Percentiles rank a stretch among this genome's conserved stretches.
Evolutionary conservation across 2,329 filamentous ascomycete genomes (phyloP).

Genomic region (Fusarium ambrosium): DNA sequence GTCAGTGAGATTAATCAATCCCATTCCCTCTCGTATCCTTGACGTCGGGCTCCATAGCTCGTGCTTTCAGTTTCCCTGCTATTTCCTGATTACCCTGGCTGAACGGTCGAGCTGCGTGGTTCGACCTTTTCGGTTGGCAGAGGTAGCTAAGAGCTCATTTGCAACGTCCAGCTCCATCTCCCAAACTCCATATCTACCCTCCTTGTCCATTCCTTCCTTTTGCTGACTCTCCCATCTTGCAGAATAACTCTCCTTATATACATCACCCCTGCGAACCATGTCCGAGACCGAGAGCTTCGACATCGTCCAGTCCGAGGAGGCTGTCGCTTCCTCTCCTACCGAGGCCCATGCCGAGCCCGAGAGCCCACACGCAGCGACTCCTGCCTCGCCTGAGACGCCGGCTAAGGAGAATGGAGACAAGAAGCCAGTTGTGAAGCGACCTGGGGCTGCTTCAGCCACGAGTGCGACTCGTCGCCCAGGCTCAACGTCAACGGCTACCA

Average conservation of each 20-base stretch:
- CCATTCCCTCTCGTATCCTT: constrained; percentile 28
- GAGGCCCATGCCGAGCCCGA: constrained; percentile 44
- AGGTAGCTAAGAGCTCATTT: constrained; percentile 8
- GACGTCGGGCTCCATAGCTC: constrained; percentile 15
- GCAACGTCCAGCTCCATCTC: constrained; percentile 18
- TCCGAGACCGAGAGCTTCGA: constrained; percentile 63
- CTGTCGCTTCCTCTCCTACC: constrained; percentile 51
- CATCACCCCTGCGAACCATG: constrained; percentile 51
- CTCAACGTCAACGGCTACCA: constrained; percentile 41
- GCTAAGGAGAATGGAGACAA: constrained; percentile 50
- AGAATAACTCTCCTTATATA: constrained; percentile 32
- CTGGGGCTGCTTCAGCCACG: constrained; percentile 50
- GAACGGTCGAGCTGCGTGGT: constrained; percentile 26
- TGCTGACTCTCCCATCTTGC: constrained; percentile 15
- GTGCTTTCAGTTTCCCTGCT: constrained; percentile 9
- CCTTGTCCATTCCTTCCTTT: neutral
- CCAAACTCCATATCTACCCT: constrained; percentile 2
- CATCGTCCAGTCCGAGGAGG: constrained; percentile 60
- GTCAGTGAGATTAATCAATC: constrained; percentile 37
- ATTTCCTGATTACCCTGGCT: constrained; percentile 17
- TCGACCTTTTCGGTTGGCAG: constrained; percentile 12
- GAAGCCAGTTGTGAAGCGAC: constrained; percentile 54
- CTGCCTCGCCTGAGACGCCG: constrained; percentile 51
- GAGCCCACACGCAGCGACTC: constrained; percentile 46
- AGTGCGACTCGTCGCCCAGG: constrained; percentile 39